Base-by-base conservation (phyloP, 805 yeast genomes). In the Monosporozyma aquatica region DNA sequence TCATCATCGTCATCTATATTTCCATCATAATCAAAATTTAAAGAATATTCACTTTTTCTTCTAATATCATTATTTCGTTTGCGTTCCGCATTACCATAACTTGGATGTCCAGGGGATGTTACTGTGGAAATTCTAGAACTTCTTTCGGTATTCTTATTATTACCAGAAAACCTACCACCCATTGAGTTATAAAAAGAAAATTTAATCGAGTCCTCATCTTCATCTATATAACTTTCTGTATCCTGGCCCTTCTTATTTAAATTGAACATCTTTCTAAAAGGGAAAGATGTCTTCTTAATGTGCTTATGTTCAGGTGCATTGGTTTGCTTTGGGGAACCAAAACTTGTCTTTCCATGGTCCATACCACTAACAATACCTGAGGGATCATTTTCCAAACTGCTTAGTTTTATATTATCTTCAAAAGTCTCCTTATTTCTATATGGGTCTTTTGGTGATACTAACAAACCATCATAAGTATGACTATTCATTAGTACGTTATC, bases 1-100 rank as follows among this genome's bases (percentile, higher is more conserved):
- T 60, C 65, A 26, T 59, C 62, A 27, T 56, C 61, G 15, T 59
- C 61, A 17, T 58, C 62, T 3, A 58, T 38, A 38, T 51, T 53
- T 25, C 56, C 60, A 43, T 58, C 59, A 39, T 55, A 58, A 41
- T 59, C 62, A 43, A 58, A 58, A 22, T 54, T 54, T 51, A 56
- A 50, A 11, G 56, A 51, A 40, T 54, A 58, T 17, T 43, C 44
- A 25, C 47, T 43, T 30, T 30, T 28, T 7, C 34, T 40, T n/a
- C 22, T 33, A 18, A 8, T n/a, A 29, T 15, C 17, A 29, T 29
- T 29, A 29, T 14, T 15, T 15, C 8, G n/a, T 11, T 28, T 28
- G 17, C 15, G 17, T 28, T 18, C 21, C 15, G 5, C 11, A 15
- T 29, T 18, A 29, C 17, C 13, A 15, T 15, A 15, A 5, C 8